Percentiles rank a stretch among this genome's conserved stretches.
These are phyloP conservation scores for Leptomonas pyrrhocoris DNA, from an alignment of 208 protist genomes.

Conservation along the genomic window DNA sequence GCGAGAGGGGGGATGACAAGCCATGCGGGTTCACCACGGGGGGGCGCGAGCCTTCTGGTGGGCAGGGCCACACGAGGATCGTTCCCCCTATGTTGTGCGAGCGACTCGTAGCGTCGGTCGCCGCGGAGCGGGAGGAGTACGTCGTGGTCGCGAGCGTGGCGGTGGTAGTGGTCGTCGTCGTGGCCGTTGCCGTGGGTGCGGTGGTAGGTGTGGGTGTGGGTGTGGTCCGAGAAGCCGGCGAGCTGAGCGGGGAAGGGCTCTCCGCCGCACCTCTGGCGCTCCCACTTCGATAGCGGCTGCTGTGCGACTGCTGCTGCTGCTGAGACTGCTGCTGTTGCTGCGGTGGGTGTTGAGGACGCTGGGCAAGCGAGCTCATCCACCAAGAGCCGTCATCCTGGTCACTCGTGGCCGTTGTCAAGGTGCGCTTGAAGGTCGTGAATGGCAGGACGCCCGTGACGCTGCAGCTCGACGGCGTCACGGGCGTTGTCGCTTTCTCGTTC, in stretches of 20 bases:
- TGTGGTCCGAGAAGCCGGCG: not conserved
- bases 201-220: too few species aligned
- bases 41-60: not conserved
- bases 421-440: not conserved
- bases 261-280: not conserved
- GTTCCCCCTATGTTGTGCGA: slow-evolving; percentile 1
- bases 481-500: not conserved
- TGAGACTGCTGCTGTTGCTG: not conserved
- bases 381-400: not conserved
- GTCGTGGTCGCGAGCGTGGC: not conserved
- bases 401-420: not conserved
- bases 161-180: not conserved
- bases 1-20: not conserved
- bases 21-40: not conserved
- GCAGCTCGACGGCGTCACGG: not conserved
- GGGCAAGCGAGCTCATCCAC: not conserved
- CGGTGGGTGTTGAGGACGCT: not conserved
- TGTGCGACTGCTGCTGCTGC: not conserved
- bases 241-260: not conserved
- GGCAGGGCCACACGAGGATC: not conserved
- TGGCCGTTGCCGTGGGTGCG: not conserved
- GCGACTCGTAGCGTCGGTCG: not conserved
- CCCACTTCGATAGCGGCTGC: not conserved
- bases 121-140: not conserved
- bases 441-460: not conserved